phyloP scores from a whole-genome alignment of 257 asterid genomes.

The Rubia yunnanensis region DNA sequence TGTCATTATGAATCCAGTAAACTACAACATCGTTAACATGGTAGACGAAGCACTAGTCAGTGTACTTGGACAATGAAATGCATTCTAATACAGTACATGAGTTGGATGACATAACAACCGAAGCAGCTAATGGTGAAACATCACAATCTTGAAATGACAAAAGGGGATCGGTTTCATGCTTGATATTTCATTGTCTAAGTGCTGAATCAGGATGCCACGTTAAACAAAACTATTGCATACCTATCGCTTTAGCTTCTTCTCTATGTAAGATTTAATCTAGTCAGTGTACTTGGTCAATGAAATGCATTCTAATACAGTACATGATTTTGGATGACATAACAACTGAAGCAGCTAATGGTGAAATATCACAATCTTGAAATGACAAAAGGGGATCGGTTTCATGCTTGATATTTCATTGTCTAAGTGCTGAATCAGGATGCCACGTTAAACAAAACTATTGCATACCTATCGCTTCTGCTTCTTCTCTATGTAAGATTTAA shows the following conservation, averaged over 20 bases:
- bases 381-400: neutral
- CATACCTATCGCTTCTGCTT: constrained; percentile 20
- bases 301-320: constrained; percentile 1
- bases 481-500: constrained; percentile 48
- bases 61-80: neutral
- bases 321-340: neutral
- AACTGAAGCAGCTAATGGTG: constrained; percentile 2
- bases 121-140: neutral
- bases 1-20: constrained; percentile 4
- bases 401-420: constrained; percentile 7
- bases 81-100: constrained; percentile 1
- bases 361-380: neutral
- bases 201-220: constrained; percentile 3
- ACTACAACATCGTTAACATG: constrained; percentile 2
- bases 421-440: constrained; percentile 6
- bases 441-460: neutral
- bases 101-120: neutral
- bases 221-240: neutral
- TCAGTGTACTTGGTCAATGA: neutral
- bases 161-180: neutral
- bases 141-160: constrained; percentile 2
- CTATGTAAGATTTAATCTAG: constrained; percentile 37
- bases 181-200: constrained; percentile 9
- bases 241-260: constrained; percentile 33
- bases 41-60: neutral